Evolutionary conservation across 1,139 yeast species (phyloP).

Genomic region (Sugiyamaella grinbergsii): DNA sequence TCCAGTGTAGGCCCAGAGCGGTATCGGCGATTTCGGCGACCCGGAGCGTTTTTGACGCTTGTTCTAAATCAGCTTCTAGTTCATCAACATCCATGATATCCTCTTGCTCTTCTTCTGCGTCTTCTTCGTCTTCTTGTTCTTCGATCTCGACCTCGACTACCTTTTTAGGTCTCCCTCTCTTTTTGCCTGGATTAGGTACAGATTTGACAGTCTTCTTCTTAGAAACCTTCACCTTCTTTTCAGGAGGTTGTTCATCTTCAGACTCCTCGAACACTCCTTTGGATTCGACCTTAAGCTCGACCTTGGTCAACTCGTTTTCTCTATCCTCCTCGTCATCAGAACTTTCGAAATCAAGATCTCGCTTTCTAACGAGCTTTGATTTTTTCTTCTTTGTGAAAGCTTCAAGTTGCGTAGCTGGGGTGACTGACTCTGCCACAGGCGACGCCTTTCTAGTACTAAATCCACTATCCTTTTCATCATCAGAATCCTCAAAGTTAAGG

Average conservation of each 20-base stretch:
- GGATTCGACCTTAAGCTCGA: conserved; percentile 23
- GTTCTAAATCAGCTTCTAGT: conserved; percentile 7
- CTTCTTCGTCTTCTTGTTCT: conserved; percentile 3
- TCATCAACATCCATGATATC: conserved; percentile 12
- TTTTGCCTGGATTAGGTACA: neutral
- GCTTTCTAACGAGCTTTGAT: conserved; percentile 25
- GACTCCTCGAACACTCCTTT: conserved; percentile 21
- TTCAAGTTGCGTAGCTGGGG: conserved; percentile 21
- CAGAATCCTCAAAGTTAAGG: conserved; percentile 51
- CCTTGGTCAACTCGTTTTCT: conserved; percentile 25
- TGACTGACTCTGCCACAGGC: conserved; percentile 43
- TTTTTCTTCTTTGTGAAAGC: conserved; percentile 17
- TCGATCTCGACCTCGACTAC: conserved; percentile 6
- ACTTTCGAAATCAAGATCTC: conserved; percentile 33
- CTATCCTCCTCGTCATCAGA: conserved; percentile 33
- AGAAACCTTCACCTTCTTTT: conserved; percentile 25
- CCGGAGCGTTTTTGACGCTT: neutral
- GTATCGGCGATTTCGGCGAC: too few species aligned
- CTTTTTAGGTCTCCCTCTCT: conserved; percentile 13
- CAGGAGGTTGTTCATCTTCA: conserved; percentile 21
- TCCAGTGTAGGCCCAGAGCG: conserved; percentile 27
- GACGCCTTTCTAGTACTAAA: conserved; percentile 45
- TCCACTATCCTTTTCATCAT: conserved; percentile 51
- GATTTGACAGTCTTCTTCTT: conserved; percentile 25
- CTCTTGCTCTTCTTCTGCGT: neutral